Conservation (phyloP, 139 green algal species). For the Picochlorum sp. region DNA sequence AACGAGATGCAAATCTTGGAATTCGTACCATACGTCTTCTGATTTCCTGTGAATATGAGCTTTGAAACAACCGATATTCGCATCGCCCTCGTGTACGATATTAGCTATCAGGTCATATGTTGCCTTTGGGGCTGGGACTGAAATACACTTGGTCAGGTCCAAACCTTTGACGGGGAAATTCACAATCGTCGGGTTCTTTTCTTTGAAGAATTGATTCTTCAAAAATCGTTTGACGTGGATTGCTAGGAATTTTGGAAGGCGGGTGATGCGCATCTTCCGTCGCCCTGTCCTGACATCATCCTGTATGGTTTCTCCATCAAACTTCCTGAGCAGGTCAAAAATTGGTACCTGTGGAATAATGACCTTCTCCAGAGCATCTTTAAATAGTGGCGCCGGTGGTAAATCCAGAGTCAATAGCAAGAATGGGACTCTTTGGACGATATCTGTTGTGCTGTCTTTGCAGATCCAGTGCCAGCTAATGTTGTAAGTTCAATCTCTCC, state of each 20-base stretch:
- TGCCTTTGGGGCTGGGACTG: slow-evolving; percentile 16
- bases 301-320: slow-evolving; percentile 62
- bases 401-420: slow-evolving; percentile 90
- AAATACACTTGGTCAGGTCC: slow-evolving; percentile 73
- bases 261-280: slow-evolving; percentile 64
- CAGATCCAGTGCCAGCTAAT: slow-evolving; percentile 64
- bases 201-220: slow-evolving; percentile 80
- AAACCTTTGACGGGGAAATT: slow-evolving; percentile 95
- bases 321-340: slow-evolving; percentile 88
- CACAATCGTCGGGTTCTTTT: slow-evolving; percentile 98
- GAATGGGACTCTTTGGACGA: slow-evolving; percentile 70
- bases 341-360: slow-evolving; percentile 97
- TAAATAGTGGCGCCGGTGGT: slow-evolving; percentile 90
- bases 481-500: slow-evolving; percentile 84
- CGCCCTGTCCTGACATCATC: slow-evolving; percentile 75
- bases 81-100: slow-evolving; percentile 74
- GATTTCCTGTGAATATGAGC: slow-evolving; percentile 72
- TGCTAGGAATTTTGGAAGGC: slow-evolving; percentile 74
- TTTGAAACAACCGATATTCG: slow-evolving; percentile 51
- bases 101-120: slow-evolving; percentile 89
- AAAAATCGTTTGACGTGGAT: slow-evolving; percentile 89
- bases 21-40: slow-evolving; percentile 77
- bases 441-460: slow-evolving; percentile 35
- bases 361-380: slow-evolving; percentile 91
- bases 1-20: slow-evolving; percentile 83